Percentiles rank a stretch among this genome's conserved stretches.
These are phyloP conservation scores for Xylaria sp. DNA, from an alignment of 2,329 filamentous ascomycete species.

Conservation along the genomic window DNA sequence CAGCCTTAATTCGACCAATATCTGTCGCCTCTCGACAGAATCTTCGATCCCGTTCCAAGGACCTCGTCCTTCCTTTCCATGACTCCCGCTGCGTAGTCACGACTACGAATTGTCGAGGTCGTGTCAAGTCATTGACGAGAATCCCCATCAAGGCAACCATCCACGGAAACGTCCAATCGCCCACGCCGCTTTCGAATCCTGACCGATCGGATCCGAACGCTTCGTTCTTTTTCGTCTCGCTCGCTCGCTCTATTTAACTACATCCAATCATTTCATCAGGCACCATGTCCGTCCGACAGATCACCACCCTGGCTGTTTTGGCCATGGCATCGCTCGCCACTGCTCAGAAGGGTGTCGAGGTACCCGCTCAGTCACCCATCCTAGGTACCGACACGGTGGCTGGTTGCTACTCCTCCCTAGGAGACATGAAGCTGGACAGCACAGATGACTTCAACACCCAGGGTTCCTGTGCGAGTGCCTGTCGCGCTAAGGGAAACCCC, in stretches of 20 bases:
- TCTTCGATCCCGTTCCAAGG: neutral
- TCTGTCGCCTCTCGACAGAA: neutral
- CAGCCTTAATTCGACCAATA: neutral
- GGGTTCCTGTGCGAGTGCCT: slow-evolving; percentile 40
- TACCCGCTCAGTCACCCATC: slow-evolving; percentile 35
- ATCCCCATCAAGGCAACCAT: neutral
- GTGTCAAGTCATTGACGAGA: slow-evolving; percentile 1
- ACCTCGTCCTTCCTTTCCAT: slow-evolving; percentile 8
- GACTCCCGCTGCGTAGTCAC: slow-evolving; percentile 9
- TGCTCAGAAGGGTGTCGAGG: slow-evolving; percentile 28
- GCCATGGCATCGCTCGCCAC: slow-evolving; percentile 23
- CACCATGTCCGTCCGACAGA: slow-evolving; percentile 28
- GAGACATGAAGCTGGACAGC: slow-evolving; percentile 33
- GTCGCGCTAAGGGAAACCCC: slow-evolving; percentile 40
- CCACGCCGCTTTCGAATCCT: neutral
- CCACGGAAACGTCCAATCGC: neutral
- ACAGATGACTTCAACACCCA: slow-evolving; percentile 34
- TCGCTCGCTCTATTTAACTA: slow-evolving; percentile 6
- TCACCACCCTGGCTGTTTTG: slow-evolving; percentile 27
- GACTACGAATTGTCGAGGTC: slow-evolving; percentile 13
- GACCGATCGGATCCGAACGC: neutral
- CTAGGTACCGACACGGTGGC: slow-evolving; percentile 39
- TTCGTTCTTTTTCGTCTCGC: neutral
- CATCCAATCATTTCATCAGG: slow-evolving; percentile 3
- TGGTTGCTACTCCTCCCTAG: slow-evolving; percentile 46